Evolutionary conservation across 2,329 filamentous ascomycete genomes (phyloP).

Genomic region (Pezicula neosporulosa): DNA sequence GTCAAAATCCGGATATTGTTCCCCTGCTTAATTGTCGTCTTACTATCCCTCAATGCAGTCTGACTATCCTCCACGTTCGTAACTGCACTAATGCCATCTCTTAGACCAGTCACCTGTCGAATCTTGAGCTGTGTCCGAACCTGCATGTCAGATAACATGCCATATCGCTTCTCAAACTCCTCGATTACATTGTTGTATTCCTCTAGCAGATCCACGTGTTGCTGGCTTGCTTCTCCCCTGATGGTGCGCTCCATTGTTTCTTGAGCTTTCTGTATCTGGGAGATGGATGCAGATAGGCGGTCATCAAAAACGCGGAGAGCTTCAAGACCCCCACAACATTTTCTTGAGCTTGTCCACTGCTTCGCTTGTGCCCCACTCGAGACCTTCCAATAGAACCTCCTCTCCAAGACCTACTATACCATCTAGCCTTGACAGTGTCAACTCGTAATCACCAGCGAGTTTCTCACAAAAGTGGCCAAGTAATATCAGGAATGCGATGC

Average conservation of each 20-base stretch:
- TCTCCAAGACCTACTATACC: constrained; percentile 12
- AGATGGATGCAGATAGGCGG: constrained; percentile 11
- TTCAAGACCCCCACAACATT: constrained; percentile 18
- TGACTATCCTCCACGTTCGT: constrained; percentile 16
- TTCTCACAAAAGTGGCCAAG: constrained; percentile 16
- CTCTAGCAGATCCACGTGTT: constrained; percentile 14
- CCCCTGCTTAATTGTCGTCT: constrained; percentile 59
- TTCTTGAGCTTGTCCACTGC: constrained; percentile 16
- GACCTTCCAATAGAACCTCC: constrained; percentile 12
- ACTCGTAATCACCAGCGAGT: constrained; percentile 14
- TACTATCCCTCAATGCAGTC: constrained; percentile 45
- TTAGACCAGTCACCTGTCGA: constrained; percentile 12
- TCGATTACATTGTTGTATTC: constrained; percentile 15
- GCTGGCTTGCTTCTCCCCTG: constrained; percentile 11
- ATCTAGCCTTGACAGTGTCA: constrained; percentile 8
- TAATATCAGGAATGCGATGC: constrained; percentile 14
- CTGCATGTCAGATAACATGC: constrained; percentile 13
- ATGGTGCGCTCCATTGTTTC: constrained; percentile 13
- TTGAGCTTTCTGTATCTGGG: constrained; percentile 14
- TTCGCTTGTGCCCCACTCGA: constrained; percentile 12
- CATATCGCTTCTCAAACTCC: constrained; percentile 17
- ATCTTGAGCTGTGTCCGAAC: constrained; percentile 14
- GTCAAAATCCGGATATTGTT: constrained; percentile 57
- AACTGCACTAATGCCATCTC: constrained; percentile 15
- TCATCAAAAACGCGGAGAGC: constrained; percentile 16